Percentiles rank a stretch among this genome's conserved stretches.
phyloP scores from a whole-genome alignment of 2,329 filamentous ascomycete genomes.

The Curvularia spicifera region DNA sequence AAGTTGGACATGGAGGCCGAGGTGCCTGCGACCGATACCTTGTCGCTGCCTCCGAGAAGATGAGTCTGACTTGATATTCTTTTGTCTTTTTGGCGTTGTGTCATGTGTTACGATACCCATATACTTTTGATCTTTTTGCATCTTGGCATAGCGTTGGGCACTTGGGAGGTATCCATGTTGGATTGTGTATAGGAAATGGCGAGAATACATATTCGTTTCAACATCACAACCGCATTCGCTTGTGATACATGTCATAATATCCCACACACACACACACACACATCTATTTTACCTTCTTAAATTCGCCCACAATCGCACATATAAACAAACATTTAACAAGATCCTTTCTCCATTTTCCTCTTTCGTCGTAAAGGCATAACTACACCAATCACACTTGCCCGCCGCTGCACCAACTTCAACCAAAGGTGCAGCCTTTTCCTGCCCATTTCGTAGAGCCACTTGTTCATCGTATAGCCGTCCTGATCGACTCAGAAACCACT shows the following conservation, averaged over 20 bases:
- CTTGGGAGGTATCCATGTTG: not conserved
- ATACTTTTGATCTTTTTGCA: constrained; percentile 5
- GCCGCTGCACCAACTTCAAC: not conserved
- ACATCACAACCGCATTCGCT: not conserved
- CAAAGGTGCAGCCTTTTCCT: not conserved
- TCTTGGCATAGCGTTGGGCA: constrained; percentile 12
- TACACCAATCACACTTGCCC: not conserved
- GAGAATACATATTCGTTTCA: not conserved
- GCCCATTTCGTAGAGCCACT: not conserved
- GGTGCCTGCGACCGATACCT: not conserved
- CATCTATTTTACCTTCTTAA: not conserved
- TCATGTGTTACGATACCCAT: constrained; percentile 14
- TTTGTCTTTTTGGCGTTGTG: constrained; percentile 3
- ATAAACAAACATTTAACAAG: too few relatives aligned
- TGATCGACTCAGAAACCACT: not conserved
- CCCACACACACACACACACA: not conserved
- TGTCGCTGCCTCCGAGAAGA: constrained; percentile 7
- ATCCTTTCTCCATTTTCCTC: too few relatives aligned
- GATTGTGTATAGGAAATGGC: not conserved
- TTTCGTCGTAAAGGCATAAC: too few relatives aligned
- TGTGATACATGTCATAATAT: not conserved
- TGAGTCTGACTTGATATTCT: not conserved
- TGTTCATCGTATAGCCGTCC: not conserved
- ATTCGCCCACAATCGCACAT: too few relatives aligned
- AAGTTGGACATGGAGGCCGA: constrained; percentile 2